Conservation (phyloP, 768 basidiomycete genomes). For the Pholiota microspora region DNA sequence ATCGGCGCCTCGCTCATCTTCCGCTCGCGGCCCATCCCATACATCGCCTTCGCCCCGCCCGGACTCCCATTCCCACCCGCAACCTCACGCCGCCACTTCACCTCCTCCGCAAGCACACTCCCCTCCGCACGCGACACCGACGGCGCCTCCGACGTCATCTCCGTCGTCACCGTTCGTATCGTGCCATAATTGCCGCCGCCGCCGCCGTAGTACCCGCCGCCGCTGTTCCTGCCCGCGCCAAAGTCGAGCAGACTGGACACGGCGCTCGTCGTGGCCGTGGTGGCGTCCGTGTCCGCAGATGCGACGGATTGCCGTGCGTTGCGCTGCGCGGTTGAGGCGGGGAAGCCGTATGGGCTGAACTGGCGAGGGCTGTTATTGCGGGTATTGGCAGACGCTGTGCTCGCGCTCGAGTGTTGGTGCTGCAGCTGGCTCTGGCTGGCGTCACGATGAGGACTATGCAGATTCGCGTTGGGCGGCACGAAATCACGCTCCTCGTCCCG, state of each 20-base stretch:
- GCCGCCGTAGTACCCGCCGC: not conserved
- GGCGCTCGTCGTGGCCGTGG: conserved; percentile 36
- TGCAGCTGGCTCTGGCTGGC: conserved; percentile 24
- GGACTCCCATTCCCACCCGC: conserved; percentile 2
- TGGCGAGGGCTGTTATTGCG: not conserved
- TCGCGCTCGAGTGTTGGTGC: not conserved
- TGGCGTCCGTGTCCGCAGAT: conserved; percentile 15
- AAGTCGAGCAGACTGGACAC: conserved; percentile 66
- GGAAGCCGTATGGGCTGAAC: not conserved
- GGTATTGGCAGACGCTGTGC: conserved; percentile 3
- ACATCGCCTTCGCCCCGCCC: conserved; percentile 10
- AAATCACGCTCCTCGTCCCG: conserved; percentile 7
- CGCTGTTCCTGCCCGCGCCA: conserved; percentile 17
- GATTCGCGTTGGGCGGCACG: not conserved
- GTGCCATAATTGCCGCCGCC: conserved; percentile 68
- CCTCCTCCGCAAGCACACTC: conserved; percentile 49
- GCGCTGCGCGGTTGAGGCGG: not conserved
- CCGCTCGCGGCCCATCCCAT: conserved; percentile 44
- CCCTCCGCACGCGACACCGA: conserved; percentile 75
- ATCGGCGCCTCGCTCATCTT: conserved; percentile 60
- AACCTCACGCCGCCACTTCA: conserved; percentile 27
- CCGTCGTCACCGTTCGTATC: conserved; percentile 79
- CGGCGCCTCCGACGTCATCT: conserved; percentile 72
- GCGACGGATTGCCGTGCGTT: conserved; percentile 60
- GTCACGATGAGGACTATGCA: conserved; percentile 12